A percentile compares a stretch with the other conserved stretches of the same genome.
Evolutionary conservation across 805 yeast genomes (phyloP).

Genomic region (Pichia sporocuriosa): DNA sequence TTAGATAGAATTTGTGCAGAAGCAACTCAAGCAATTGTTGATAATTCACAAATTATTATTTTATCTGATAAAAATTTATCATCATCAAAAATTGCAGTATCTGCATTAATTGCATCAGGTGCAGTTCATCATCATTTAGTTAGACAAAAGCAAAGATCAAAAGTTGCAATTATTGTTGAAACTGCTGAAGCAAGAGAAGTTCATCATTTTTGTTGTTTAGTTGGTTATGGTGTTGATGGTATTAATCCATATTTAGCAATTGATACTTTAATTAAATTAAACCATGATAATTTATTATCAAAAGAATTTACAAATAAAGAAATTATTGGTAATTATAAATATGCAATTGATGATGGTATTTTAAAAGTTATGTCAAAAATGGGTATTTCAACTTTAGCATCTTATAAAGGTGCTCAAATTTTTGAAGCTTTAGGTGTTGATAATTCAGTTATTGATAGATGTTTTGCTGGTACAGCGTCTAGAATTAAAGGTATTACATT

Average conservation of each 20-base stretch:
- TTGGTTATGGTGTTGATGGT: slow-evolving; percentile 98
- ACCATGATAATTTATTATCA: slow-evolving; percentile 66
- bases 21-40: slow-evolving; percentile 79
- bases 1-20: slow-evolving; percentile 81
- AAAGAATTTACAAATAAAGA: slow-evolving; percentile 48
- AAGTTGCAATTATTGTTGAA: slow-evolving; percentile 86
- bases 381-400: slow-evolving; percentile 97
- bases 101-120: slow-evolving; percentile 89
- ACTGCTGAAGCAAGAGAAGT: slow-evolving; percentile 97
- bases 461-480: slow-evolving; percentile 96
- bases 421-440: slow-evolving; percentile 96
- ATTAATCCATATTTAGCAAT: slow-evolving; percentile 89
- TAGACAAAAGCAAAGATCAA: slow-evolving; percentile 91
- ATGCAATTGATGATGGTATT: slow-evolving; percentile 84
- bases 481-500: slow-evolving; percentile 94
- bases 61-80: slow-evolving; percentile 64
- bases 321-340: slow-evolving; percentile 71
- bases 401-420: slow-evolving; percentile 98
- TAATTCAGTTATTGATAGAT: slow-evolving; percentile 88
- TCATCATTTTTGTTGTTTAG: slow-evolving; percentile 88
- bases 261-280: slow-evolving; percentile 82
- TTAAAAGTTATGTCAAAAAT: slow-evolving; percentile 97
- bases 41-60: slow-evolving; percentile 65
- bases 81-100: slow-evolving; percentile 64
- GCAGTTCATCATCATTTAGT: slow-evolving; percentile 96